Evolutionary conservation across 257 asterid species (phyloP).

Genomic region (Anisodus tanguticus): DNA sequence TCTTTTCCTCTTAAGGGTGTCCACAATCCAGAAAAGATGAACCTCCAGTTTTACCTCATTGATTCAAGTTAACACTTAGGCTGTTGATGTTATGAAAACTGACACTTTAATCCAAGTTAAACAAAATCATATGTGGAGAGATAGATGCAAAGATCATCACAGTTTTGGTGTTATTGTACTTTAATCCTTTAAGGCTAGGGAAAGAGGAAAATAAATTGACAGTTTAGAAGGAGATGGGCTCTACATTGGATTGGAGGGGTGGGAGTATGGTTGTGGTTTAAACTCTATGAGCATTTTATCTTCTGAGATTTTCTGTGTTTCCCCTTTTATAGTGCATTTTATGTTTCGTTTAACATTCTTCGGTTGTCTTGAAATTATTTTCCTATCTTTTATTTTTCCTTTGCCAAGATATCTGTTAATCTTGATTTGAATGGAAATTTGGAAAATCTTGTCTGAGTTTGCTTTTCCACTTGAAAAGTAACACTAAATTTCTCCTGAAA

Average conservation of each 20-base stretch:
- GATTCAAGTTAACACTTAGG: not conserved
- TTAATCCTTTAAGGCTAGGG: not conserved
- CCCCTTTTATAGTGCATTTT: not conserved
- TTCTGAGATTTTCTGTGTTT: not conserved
- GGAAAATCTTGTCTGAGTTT: not conserved
- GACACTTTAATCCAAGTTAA: not conserved
- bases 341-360: conserved; percentile 1
- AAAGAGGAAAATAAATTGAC: not conserved
- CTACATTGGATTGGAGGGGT: not conserved
- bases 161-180: not conserved
- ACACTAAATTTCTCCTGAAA: not conserved
- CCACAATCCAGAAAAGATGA: not conserved
- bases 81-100: conserved; percentile 4
- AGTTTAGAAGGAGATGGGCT: not conserved
- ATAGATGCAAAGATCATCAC: not conserved
- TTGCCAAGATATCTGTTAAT: not conserved
- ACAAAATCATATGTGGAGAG: not conserved
- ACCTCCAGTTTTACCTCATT: not conserved
- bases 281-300: not conserved
- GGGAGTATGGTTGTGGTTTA: not conserved
- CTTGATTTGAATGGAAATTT: not conserved
- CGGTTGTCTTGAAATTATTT: not conserved
- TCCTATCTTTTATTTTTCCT: not conserved
- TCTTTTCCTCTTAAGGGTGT: not conserved
- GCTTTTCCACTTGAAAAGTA: not conserved